Evolutionary conservation across 371 early-diverging fungal species (phyloP).

Genomic region (Mucor piriformis): DNA sequence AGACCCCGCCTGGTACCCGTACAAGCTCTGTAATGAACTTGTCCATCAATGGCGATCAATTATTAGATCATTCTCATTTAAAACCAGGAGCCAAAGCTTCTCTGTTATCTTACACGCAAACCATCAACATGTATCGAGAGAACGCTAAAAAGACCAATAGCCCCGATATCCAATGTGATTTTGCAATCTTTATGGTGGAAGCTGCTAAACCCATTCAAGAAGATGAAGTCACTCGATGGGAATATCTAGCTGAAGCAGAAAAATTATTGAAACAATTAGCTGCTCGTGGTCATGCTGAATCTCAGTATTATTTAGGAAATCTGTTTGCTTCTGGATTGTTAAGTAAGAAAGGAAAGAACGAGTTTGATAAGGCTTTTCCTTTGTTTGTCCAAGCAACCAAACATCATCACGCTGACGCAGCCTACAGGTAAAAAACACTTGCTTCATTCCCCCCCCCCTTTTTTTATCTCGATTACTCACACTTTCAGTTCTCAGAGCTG

Average conservation of each 20-base stretch:
- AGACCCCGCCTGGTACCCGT: slow-evolving; percentile 40
- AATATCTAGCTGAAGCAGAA: slow-evolving; percentile 65
- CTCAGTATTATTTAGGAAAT: slow-evolving; percentile 69
- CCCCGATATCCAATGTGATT: slow-evolving; percentile 80
- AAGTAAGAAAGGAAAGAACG: slow-evolving; percentile 63
- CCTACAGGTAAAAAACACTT: slow-evolving; percentile 49
- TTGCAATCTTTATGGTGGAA: slow-evolving; percentile 79
- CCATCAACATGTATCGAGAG: slow-evolving; percentile 78
- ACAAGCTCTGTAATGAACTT: slow-evolving; percentile 38
- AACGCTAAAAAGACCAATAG: slow-evolving; percentile 84
- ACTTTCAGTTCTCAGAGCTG: slow-evolving; percentile 44
- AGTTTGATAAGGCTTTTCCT: slow-evolving; percentile 73
- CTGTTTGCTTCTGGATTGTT: slow-evolving; percentile 64
- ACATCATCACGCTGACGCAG: slow-evolving; percentile 71
- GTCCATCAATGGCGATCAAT: slow-evolving; percentile 44
- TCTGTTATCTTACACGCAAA: slow-evolving; percentile 63
- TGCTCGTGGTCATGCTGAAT: slow-evolving; percentile 65
- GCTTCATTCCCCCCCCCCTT: slow-evolving; percentile 1
- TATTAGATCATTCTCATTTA: slow-evolving; percentile 68
- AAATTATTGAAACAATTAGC: slow-evolving; percentile 64
- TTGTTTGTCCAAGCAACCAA: slow-evolving; percentile 72
- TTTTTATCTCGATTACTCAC: slow-evolving; percentile 3
- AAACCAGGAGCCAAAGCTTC: slow-evolving; percentile 71
- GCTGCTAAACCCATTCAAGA: slow-evolving; percentile 64
- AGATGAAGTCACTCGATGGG: slow-evolving; percentile 56